Percentiles rank a stretch among this genome's conserved stretches.
Conservation (phyloP, 306 rosid species). For the Trifolium pratense region DNA sequence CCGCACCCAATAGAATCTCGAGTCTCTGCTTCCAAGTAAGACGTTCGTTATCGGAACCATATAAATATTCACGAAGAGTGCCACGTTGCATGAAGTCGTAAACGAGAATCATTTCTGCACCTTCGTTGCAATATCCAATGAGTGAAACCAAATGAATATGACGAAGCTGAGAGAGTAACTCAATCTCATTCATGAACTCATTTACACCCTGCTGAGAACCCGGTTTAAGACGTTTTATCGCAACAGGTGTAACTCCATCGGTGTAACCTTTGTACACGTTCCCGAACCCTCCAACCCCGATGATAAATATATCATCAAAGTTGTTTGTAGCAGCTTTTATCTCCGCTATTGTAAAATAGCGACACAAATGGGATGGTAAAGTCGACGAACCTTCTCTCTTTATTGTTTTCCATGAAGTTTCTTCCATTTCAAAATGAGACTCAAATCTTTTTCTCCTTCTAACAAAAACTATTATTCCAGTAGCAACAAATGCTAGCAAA, state of each 20-base stretch:
- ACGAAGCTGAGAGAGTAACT: constrained; percentile 43
- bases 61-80: constrained; percentile 46
- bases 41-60: neutral
- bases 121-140: constrained; percentile 43
- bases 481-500: neutral
- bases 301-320: constrained; percentile 36
- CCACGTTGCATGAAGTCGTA: constrained; percentile 52
- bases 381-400: neutral
- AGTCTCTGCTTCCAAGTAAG: constrained; percentile 48
- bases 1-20: constrained; percentile 40
- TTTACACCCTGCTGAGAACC: constrained; percentile 40
- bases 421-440: neutral
- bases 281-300: constrained; percentile 48
- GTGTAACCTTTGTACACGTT: constrained; percentile 46
- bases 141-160: constrained; percentile 45
- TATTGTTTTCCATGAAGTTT: neutral
- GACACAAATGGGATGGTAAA: constrained; percentile 41
- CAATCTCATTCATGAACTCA: constrained; percentile 41
- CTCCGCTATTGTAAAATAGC: constrained; percentile 34
- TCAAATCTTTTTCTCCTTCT: neutral
- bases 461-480: neutral
- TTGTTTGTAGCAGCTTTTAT: constrained; percentile 42
- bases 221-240: constrained; percentile 24
- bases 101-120: constrained; percentile 41
- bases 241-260: neutral